phyloP scores from a whole-genome alignment of 495 filamentous ascomycete genomes.

The Cryomyces antarcticus region DNA sequence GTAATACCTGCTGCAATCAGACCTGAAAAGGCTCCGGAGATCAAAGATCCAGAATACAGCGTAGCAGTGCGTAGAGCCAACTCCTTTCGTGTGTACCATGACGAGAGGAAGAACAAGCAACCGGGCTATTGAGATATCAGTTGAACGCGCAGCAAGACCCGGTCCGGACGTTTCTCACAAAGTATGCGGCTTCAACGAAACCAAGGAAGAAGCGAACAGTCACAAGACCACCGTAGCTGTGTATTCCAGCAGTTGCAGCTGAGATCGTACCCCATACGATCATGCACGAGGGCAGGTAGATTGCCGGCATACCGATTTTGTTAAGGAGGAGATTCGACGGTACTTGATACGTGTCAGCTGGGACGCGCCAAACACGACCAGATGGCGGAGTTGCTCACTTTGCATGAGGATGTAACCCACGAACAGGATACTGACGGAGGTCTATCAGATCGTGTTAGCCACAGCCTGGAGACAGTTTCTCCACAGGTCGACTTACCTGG shows the following conservation, averaged over 20 bases:
- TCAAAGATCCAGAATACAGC: constrained; percentile 21
- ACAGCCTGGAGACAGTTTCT: too few relatives aligned
- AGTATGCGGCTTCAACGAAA: constrained; percentile 21
- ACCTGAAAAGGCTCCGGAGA: constrained; percentile 20
- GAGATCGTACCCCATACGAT: constrained; percentile 31
- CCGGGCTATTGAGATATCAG: constrained; percentile 10
- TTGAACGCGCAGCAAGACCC: constrained; percentile 21
- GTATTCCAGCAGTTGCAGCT: constrained; percentile 29
- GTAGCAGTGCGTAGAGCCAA: constrained; percentile 35
- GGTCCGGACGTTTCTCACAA: constrained; percentile 24
- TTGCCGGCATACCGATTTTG: constrained; percentile 25
- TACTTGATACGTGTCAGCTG: constrained; percentile 13
- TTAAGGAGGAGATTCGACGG: constrained; percentile 42
- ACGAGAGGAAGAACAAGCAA: constrained; percentile 32
- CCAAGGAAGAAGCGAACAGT: constrained; percentile 29
- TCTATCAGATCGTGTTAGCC: background rate
- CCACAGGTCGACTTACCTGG: constrained; percentile 11
- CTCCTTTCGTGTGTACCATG: constrained; percentile 40
- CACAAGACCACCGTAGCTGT: constrained; percentile 30
- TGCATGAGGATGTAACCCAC: constrained; percentile 27
- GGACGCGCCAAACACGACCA: background rate
- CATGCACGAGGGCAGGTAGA: constrained; percentile 24
- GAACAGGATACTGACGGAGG: constrained; percentile 27
- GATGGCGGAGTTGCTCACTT: background rate
- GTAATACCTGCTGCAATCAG: constrained; percentile 21